A percentile compares a stretch with the other conserved stretches of the same genome.
Conservation (phyloP, 805 yeast genomes). For the Nadsonia fulvescens region DNA sequence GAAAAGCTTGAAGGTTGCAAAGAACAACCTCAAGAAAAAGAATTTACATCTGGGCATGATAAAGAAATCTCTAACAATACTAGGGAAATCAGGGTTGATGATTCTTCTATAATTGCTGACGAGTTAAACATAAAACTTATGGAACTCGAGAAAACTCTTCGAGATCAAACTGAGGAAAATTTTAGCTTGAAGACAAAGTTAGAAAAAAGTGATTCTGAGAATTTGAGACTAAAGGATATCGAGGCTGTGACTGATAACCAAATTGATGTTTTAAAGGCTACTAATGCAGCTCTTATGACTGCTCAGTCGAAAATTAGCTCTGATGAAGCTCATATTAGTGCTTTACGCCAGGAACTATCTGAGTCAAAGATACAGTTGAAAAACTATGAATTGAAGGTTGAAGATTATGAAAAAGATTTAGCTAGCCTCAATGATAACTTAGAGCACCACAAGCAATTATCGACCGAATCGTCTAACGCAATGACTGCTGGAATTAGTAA, state of each 20-base stretch:
- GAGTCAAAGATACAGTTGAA: conserved; percentile 9
- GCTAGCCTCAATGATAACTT: conserved; percentile 9
- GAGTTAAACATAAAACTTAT: conserved; percentile 9
- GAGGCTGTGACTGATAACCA: conserved; percentile 11
- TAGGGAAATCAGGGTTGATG: no score
- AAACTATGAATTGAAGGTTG: conserved; percentile 6
- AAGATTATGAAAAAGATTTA: conserved; percentile 9
- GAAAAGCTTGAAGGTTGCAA: conserved; percentile 2
- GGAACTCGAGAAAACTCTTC: conserved; percentile 12
- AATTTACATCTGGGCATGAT: no score
- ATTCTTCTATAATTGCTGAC: conserved; percentile 8
- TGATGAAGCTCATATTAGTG: conserved; percentile 8
- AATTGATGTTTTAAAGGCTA: conserved; percentile 12
- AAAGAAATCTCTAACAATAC: no score
- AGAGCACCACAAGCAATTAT: conserved; percentile 8
- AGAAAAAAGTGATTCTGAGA: no score
- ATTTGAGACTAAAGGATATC: no score
- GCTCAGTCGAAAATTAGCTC: conserved; percentile 11
- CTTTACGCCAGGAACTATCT: conserved; percentile 8
- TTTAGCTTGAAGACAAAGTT: no score
- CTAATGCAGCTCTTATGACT: conserved; percentile 12
- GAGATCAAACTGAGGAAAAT: conserved; percentile 10
- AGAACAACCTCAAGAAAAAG: no score
- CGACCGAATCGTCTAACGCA: conserved; percentile 10
- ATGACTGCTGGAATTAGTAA: conserved; percentile 10